Evolutionary conservation across 768 basidiomycete genomes (phyloP), one percentile per base, ranked within the genome.

Genomic region (Lentinula raphanica): DNA sequence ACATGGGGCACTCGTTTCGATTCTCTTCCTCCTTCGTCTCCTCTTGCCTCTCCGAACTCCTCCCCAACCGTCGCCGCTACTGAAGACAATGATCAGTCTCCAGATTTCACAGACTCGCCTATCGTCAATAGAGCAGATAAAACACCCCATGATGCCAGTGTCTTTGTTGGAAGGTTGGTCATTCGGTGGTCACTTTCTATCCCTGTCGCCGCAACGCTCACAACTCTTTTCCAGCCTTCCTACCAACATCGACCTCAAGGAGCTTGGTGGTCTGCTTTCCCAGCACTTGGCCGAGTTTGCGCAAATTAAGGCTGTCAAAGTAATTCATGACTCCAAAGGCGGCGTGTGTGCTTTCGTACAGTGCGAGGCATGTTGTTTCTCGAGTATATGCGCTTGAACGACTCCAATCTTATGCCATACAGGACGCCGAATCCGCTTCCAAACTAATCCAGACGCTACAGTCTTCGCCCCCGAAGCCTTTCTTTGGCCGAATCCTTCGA

Each of bases 271-370:
- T 51, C 73, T 85, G 66, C 78, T 93, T 51, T 74, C 78, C 45
- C 79, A 84, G 35, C 88, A 90, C 68, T 77, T 92, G 55, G 84
- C 85, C 6, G 79, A 80, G 54, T 80, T 88, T 66, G 75, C 81
- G 0, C 81, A 85, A 60, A 74, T 90, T 62, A 86, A 83, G 68
- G 80, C 79, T 49, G 79, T 92, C 68, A 83, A 82, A 66, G 84
- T 91, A 54, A 81, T 91, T 40, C 85, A 85, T 57, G 88, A 91
- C 69, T 81, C 79, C 58, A 87, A 85, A 68, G 88, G 88, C 38
- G 86, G 88, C 13, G 82, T 88, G 45, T 92, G 90, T 66, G 91
- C 90, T 58, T 93, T 93, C 68, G 85, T 91, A 23, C 91, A 92
- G 71, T 92, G 90, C 77, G 81, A 90, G 77, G 91, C 45, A 45